Base-by-base conservation (phyloP, 1,284 basidiomycete genomes). In the Boletus hoseneyae region DNA sequence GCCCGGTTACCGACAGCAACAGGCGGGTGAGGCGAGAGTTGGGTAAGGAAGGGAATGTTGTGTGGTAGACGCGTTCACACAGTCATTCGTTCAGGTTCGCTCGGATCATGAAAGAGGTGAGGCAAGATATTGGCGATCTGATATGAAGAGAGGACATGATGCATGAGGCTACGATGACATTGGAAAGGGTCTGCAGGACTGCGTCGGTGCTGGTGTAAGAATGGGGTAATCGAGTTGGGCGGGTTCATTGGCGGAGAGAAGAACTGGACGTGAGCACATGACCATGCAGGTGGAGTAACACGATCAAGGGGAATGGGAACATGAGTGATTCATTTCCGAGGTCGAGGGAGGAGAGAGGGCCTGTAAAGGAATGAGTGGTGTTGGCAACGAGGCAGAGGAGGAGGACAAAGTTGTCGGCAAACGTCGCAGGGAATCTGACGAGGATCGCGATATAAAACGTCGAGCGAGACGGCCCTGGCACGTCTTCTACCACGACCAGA, bases 281-380 rank as follows among this genome's bases (percentile, higher is more conserved):
- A 54, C 42, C 40, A 44, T 52, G 54, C 46, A 45, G 45, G 55
- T 58, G 66, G 66, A 63, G 62, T 53, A 16, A 55, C 62, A 68
- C 60, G 62, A 63, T 61, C 55, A 48, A 42, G 53, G 30, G 54
- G 63, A 52, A 58, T 41, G 46, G 5, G 51, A 62, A 68, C 59
- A 69, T 66, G 63, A 69, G 63, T 43, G 52, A 30, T 69, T 70
- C 64, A 66, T 66, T 46, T 66, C 64, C 64, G 64, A 68, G 61
- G 67, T 55, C 43, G 50, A 60, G 54, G 50, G 42, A 47, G 53
- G 54, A 54, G 53, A 55, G 53, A 47, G 54, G 23, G 35, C 52
- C 47, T 15, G 50, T 41, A 53, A 60, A 53, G 55, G 53, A 45
- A 54, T 58, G 53, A 61, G 59, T 52, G 58, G 46, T 54, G 53